These are phyloP conservation scores for Aspergillus carlsbadensis DNA, from an alignment of 495 filamentous ascomycete species.

Conservation along the genomic window DNA sequence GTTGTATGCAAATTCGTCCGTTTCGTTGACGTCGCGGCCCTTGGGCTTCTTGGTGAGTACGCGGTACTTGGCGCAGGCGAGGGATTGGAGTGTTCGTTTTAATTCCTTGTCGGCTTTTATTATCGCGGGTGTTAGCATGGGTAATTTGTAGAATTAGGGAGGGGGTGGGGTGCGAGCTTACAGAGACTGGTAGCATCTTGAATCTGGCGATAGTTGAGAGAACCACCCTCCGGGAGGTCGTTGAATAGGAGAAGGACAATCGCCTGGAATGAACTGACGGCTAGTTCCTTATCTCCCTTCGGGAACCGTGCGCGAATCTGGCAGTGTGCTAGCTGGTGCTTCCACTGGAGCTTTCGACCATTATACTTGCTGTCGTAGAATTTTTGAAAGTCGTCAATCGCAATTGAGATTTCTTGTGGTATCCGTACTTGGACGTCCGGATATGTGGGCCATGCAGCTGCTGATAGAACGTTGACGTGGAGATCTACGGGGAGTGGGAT, in stretches of 20 bases:
- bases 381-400: constrained; percentile 69
- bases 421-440: constrained; percentile 75
- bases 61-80: constrained; percentile 84
- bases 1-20: constrained; percentile 83
- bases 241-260: constrained; percentile 94
- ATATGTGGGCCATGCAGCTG: constrained; percentile 89
- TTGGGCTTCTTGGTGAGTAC: constrained; percentile 87
- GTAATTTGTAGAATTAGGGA: background rate
- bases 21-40: constrained; percentile 71
- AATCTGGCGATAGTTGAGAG: constrained; percentile 69
- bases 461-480: constrained; percentile 80
- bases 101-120: constrained; percentile 77
- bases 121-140: background rate
- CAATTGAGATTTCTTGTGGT: constrained; percentile 65
- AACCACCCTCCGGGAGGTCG: constrained; percentile 51
- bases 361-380: constrained; percentile 87
- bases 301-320: constrained; percentile 76
- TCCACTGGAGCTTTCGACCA: constrained; percentile 85
- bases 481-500: constrained; percentile 66
- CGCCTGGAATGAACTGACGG: constrained; percentile 87
- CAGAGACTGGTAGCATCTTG: constrained; percentile 64
- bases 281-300: constrained; percentile 77
- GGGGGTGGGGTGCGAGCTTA: constrained; percentile 40
- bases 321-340: constrained; percentile 85
- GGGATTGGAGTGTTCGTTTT: constrained; percentile 85